Evolutionary conservation across 192 early-diverging fungal species (phyloP), one percentile per base, ranked within the genome.

Genomic region (Lobosporangium transversale): DNA sequence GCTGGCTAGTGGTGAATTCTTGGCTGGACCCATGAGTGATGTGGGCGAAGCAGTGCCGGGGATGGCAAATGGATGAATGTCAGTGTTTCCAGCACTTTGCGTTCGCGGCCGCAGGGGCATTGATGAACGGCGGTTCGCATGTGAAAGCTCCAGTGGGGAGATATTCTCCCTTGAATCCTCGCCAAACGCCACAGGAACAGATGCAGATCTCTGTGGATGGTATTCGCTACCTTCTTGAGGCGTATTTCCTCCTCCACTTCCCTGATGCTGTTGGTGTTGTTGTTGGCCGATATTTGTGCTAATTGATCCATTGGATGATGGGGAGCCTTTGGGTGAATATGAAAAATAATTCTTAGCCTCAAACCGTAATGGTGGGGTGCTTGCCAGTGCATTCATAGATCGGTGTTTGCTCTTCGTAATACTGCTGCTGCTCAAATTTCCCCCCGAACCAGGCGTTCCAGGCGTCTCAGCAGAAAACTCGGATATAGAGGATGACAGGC

Each of bases 261-360:
- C 37, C 20, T 51, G 31, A 7, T 30, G 27, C 40, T 42, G 40
- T 15, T 66, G 42, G 30, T 21, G n/a, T 24, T 53, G 64, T 14
- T 47, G 42, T 27, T 75, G 73, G 29, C 53, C 62, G 31, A 36
- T 52, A 15, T 11, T 29, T 2, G 47, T 62, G 15, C 64, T 65
- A 15, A 45, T 47, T n/a, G 73, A 76, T 37, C 73, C 65, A 36
- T 24, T 67, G 26, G 73, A 76, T 4, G 63, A 60, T 2, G 73
- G 73, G 0, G 73, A 76, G n/a, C 59, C 65, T 36, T 67, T 76
- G 7, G 73, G 73, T 15, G 73, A 76, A 36, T 67, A 76, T 8
- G 73, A 66, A 45, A 76, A 76, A 29, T 76, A 76, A 53, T 76
- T 76, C 58, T 76, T 76, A 37, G 64, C 73, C 8, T 76, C 73